phyloP scores from a whole-genome alignment of 2,329 filamentous ascomycete genomes.

The Penicillium sp. region DNA sequence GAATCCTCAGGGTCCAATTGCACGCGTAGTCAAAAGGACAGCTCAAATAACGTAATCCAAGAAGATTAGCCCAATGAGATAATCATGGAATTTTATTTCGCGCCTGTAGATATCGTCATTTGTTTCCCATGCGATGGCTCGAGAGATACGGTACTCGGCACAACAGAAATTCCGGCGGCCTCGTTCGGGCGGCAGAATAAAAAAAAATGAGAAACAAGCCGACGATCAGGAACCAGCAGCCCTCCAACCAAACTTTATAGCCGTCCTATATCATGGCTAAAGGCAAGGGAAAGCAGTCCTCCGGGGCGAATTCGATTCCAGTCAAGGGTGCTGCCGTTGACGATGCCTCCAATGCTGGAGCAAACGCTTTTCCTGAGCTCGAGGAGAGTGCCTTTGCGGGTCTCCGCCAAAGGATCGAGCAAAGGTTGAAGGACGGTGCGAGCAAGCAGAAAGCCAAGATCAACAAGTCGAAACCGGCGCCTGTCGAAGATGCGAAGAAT shows the following conservation, averaged over 20 bases:
- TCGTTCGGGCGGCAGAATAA: conserved; percentile 41
- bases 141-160: conserved; percentile 15
- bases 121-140: background rate
- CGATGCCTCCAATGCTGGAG: conserved; percentile 26
- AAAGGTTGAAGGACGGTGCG: conserved; percentile 41
- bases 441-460: conserved; percentile 39
- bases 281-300: conserved; percentile 42
- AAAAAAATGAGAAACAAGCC: conserved; percentile 34
- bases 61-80: background rate
- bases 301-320: conserved; percentile 28
- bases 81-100: background rate
- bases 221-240: conserved; percentile 15
- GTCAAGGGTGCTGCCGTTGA: conserved; percentile 23
- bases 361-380: conserved; percentile 38
- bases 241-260: conserved; percentile 19
- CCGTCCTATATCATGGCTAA: conserved; percentile 39
- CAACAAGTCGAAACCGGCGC: conserved; percentile 29
- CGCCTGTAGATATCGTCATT: background rate
- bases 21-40: background rate
- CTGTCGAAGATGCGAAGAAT: conserved; percentile 30
- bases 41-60: background rate
- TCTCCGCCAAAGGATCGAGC: conserved; percentile 48
- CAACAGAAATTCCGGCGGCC: conserved; percentile 35
- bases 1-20: conserved; percentile 14
- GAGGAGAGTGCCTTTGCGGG: conserved; percentile 47